Conservation (phyloP, 2,329 filamentous ascomycete genomes). For the Calonectria hongkongensis region DNA sequence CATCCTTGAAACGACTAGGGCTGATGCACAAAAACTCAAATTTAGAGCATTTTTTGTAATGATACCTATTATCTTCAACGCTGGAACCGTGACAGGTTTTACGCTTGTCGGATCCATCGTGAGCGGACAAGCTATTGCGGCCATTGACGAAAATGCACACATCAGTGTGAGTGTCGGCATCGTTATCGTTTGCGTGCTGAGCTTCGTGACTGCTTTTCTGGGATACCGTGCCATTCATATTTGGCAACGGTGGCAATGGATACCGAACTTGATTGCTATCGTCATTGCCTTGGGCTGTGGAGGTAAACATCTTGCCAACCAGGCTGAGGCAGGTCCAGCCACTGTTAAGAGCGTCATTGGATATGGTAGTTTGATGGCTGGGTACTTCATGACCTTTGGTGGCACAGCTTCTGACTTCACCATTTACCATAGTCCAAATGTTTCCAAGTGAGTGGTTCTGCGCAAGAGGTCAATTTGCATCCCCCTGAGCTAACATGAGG, state of each 20-base stretch:
- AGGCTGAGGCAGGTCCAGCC: slow-evolving; percentile 63
- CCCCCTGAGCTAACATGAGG: slow-evolving; percentile 57
- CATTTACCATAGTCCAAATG: slow-evolving; percentile 67
- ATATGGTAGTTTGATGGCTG: slow-evolving; percentile 68
- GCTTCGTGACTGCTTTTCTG: slow-evolving; percentile 72
- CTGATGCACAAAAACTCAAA: slow-evolving; percentile 37
- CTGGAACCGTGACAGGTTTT: slow-evolving; percentile 75
- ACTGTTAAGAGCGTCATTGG: slow-evolving; percentile 63
- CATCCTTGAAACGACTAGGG: neutral
- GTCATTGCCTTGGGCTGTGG: slow-evolving; percentile 72
- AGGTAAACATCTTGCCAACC: slow-evolving; percentile 68
- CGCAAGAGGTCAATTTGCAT: slow-evolving; percentile 42
- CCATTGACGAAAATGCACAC: slow-evolving; percentile 63
- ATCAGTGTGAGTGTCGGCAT: slow-evolving; percentile 73
- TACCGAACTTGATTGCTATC: slow-evolving; percentile 72
- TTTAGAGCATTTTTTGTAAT: slow-evolving; percentile 68
- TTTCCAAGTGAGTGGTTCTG: slow-evolving; percentile 46
- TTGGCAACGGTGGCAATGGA: slow-evolving; percentile 75
- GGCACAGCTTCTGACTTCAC: slow-evolving; percentile 74
- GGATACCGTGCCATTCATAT: slow-evolving; percentile 73
- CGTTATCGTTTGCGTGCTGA: slow-evolving; percentile 71
- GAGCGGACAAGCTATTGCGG: slow-evolving; percentile 72
- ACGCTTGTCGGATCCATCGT: slow-evolving; percentile 74
- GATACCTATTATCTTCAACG: slow-evolving; percentile 72
- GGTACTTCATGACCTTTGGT: slow-evolving; percentile 73